Base-by-base conservation (phyloP, 805 yeast species). In the Myxozyma nipponensis region DNA sequence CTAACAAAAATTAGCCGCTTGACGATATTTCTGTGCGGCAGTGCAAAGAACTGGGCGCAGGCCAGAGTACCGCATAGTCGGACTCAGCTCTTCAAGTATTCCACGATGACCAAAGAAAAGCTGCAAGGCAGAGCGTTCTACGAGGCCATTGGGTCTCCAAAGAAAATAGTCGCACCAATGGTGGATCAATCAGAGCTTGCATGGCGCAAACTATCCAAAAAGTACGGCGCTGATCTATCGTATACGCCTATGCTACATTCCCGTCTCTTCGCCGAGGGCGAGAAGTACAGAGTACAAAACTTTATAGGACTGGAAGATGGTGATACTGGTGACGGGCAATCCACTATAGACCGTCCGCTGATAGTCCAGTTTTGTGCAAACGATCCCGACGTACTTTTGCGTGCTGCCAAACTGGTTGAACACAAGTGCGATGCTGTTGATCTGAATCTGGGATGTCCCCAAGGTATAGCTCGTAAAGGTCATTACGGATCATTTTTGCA, bases 211-310 rank as follows among this genome's bases (percentile, higher is more conserved):
- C 71, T 93, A 15, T 85, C 95, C 2, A 76, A 98, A 49, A 74
- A 77, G 52, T 84, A 90, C 62, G 99, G 99, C 2, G 98, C 98
- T 0, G 87, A 89, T 1, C 72, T 93, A 30, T 87, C 96, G 63
- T 93, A 91, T 63, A 86, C 98, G 0, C 99, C 99, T 2, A 93
- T 93, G 99, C 78, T 85, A 58, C 98, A 93, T 68, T 95, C 98
- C 2, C 75, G 89, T 43, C 70, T 90, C 35, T 93, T 93, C 69
- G 95, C 95, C 23, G 84, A 86, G 1, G 84, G 83, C 43, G 84
- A 81, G 53, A 85, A 85, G 60, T 93, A 93, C 64, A 74, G 98
- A 46, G 72, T 72, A 18, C 85, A 82, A 54, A 84, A 81, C 83
- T 52, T 72, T 77, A 28, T 28, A 9, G 32, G 32, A 13, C 32